phyloP scores from a whole-genome alignment of 1,284 basidiomycete genomes.

The Trametes versicolor region DNA sequence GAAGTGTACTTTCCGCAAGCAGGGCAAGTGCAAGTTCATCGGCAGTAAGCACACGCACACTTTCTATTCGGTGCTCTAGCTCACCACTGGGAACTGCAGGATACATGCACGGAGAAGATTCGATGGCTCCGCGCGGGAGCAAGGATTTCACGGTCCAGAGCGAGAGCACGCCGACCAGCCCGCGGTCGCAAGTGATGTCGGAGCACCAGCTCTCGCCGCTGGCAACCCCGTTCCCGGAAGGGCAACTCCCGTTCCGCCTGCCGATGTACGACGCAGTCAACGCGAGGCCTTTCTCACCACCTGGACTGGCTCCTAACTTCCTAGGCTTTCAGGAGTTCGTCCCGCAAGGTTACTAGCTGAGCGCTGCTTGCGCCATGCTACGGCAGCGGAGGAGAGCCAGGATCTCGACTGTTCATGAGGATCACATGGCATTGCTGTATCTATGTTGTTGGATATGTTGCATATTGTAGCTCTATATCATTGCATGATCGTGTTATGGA shows the following conservation, averaged over 20 bases:
- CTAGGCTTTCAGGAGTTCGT: conserved; percentile 31
- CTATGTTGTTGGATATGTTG: too few relatives aligned
- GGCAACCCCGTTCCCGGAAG: conserved; percentile 25
- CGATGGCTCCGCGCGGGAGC: conserved; percentile 12
- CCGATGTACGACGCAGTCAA: conserved; percentile 33
- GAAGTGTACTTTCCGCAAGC: conserved; percentile 45
- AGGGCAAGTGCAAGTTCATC: conserved; percentile 49
- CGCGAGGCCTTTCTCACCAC: conserved; percentile 33
- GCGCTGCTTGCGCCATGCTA: not conserved
- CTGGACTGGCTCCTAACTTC: conserved; percentile 26
- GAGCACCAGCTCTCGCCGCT: conserved; percentile 32
- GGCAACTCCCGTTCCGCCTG: conserved; percentile 22
- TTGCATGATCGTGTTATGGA: too few relatives aligned
- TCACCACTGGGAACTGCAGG: conserved; percentile 21
- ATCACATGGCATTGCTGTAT: too few relatives aligned
- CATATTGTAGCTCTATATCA: too few relatives aligned
- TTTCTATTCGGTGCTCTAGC: not conserved
- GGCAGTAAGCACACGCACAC: conserved; percentile 41
- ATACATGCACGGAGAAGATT: conserved; percentile 33
- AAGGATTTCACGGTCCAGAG: conserved; percentile 11
- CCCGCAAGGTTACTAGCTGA: conserved; percentile 21
- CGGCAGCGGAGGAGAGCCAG: not conserved
- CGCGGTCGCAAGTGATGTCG: conserved; percentile 12
- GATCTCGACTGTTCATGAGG: too few relatives aligned
- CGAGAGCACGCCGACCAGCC: conserved; percentile 24